Base-by-base conservation (phyloP, 75 land plant species). In the Cupressus sempervirens region DNA sequence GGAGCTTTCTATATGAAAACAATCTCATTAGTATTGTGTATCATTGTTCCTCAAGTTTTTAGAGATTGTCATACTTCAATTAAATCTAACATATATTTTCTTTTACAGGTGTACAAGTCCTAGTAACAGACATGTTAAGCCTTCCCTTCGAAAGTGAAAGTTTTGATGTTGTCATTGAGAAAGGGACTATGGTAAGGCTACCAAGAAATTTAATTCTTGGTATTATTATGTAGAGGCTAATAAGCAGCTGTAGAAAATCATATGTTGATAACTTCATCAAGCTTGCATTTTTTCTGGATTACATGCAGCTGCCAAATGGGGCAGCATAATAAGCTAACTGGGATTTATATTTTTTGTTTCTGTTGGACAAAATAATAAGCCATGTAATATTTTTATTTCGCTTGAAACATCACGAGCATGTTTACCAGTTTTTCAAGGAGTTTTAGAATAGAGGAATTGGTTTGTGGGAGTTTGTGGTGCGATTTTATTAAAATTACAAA, bases 141-240 rank as follows among this genome's bases (percentile, higher is more conserved):
- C 87, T 96, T 53, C 96, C 96, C 1, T 96, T 96, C 85, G 83
- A 80, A 34, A 84, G 89, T 70, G 92, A 92, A 41, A 85, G 84
- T 75, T 96, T 94, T 88, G 98, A 96, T 86, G 92, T 94, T 81
- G 94, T 96, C 56, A 95, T 96, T 85, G 98, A 96, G 88, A 96
- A 96, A 86, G 96, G 96, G 68, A 91, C 98, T 56, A 91, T 96
- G 98, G 98, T 96, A 83, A 87, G 85, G 53, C 46, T 48, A 79
- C 41, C 3, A 79, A 79, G 81, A 79, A n/a, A 26, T 45, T 79
- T 5, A 43, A 12, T n/a, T 79, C n/a, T 76, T 26, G 0, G n/a
- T 45, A 40, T 43, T 26, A 46, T 3, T 79, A 40, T 77, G 43
- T 79, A 8, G 29, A 79, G 45, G 80, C 48, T 23, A 41, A 40